Evolutionary conservation across 1,284 basidiomycete species (phyloP).

Genomic region (Termitomyces sp.): DNA sequence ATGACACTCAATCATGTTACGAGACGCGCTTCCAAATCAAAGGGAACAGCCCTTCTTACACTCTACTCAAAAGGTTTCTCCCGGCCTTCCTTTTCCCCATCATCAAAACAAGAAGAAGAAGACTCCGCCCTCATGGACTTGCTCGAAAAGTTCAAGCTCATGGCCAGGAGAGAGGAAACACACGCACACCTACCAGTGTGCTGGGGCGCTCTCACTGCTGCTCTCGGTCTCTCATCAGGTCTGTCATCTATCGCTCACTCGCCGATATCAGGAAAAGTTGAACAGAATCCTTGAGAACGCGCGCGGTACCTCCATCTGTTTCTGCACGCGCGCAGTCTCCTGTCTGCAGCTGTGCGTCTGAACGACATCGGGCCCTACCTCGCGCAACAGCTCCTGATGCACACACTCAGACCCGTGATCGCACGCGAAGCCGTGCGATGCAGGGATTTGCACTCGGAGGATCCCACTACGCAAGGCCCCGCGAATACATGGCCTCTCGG

Average conservation of each 20-base stretch:
- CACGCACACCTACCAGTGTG: constrained; percentile 86
- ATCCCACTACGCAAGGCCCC: constrained; percentile 43
- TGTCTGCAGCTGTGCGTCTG: constrained; percentile 88
- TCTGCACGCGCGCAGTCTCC: constrained; percentile 83
- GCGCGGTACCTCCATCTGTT: constrained; percentile 87
- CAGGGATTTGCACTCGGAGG: constrained; percentile 36
- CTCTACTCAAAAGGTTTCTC: constrained; percentile 83
- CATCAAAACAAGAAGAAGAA: too few relatives aligned
- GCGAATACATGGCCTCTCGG: constrained; percentile 94
- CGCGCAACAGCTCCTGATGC: constrained; percentile 83
- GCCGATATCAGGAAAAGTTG: not conserved
- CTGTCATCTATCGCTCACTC: constrained; percentile 24
- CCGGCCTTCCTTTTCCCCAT: constrained; percentile 36
- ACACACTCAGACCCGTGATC: constrained; percentile 64
- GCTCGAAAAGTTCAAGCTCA: constrained; percentile 63
- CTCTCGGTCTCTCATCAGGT: constrained; percentile 74
- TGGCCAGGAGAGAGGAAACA: constrained; percentile 57
- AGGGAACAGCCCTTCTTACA: constrained; percentile 91
- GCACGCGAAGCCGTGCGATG: constrained; percentile 45
- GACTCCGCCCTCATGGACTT: too few relatives aligned
- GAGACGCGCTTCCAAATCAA: constrained; percentile 82
- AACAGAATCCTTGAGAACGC: constrained; percentile 35
- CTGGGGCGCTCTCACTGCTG: constrained; percentile 83
- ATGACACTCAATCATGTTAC: constrained; percentile 90
- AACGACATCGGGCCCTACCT: constrained; percentile 93